A percentile compares a stretch with the other conserved stretches of the same genome.
Conservation (phyloP, 1,139 yeast genomes). For the Arxiozyma slooffiae region DNA sequence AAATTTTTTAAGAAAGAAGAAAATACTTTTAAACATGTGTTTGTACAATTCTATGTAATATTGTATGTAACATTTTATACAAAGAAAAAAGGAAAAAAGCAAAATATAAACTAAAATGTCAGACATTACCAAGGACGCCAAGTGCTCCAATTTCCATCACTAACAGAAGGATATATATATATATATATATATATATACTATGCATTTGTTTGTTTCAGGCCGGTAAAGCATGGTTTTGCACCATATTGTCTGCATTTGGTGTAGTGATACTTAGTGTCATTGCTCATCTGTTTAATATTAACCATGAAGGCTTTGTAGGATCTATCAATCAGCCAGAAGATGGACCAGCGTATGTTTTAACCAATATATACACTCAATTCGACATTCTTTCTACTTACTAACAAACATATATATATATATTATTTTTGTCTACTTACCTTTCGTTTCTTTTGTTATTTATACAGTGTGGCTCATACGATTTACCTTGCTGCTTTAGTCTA, state of each 20-base stretch:
- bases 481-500: slow-evolving; percentile 86
- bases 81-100: too few relatives aligned
- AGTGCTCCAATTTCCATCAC: too few relatives aligned
- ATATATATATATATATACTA: too few relatives aligned
- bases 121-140: too few relatives aligned
- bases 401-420: too few relatives aligned
- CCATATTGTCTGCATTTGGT: slow-evolving; percentile 84
- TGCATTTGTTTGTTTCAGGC: slow-evolving; percentile 37
- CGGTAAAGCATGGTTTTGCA: slow-evolving; percentile 90
- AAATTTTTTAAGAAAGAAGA: too few relatives aligned
- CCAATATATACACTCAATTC: too few relatives aligned
- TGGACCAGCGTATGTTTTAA: slow-evolving; percentile 58
- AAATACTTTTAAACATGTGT: too few relatives aligned
- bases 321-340: slow-evolving; percentile 83
- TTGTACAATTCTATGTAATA: too few relatives aligned
- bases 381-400: too few relatives aligned
- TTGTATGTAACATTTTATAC: too few relatives aligned
- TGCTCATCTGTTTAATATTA: slow-evolving; percentile 68
- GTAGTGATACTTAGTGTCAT: slow-evolving; percentile 75
- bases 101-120: too few relatives aligned
- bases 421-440: background rate
- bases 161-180: background rate
- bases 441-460: slow-evolving; percentile 1
- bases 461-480: slow-evolving; percentile 73
- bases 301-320: slow-evolving; percentile 89